A percentile compares a stretch with the other conserved stretches of the same genome.
Conservation (phyloP, 495 filamentous ascomycete species). For the Podospora appendiculata region DNA sequence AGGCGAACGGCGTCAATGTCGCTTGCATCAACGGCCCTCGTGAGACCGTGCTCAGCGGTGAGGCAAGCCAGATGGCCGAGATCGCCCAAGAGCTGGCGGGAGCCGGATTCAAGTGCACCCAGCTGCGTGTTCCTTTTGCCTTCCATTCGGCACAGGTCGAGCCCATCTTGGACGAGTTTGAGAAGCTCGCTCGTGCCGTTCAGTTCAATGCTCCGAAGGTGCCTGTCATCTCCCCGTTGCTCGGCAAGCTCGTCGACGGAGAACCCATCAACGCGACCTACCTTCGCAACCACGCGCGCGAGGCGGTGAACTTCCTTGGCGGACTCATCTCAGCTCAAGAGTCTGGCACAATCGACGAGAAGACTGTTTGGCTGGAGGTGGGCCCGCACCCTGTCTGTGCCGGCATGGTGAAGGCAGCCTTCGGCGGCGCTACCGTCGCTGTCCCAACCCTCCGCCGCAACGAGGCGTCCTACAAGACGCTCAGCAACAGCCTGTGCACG, state of each 20-base stretch:
- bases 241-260: slow-evolving; percentile 50
- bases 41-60: slow-evolving; percentile 57
- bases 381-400: slow-evolving; percentile 64
- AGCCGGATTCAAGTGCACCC: slow-evolving; percentile 57
- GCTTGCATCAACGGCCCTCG: slow-evolving; percentile 56
- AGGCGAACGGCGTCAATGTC: slow-evolving; percentile 28
- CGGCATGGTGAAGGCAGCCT: slow-evolving; percentile 60
- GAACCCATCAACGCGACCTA: slow-evolving; percentile 53
- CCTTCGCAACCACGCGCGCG: slow-evolving; percentile 57
- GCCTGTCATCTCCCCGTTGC: slow-evolving; percentile 65
- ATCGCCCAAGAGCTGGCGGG: slow-evolving; percentile 51
- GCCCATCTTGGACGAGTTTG: slow-evolving; percentile 62
- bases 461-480: slow-evolving; percentile 56
- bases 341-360: slow-evolving; percentile 40
- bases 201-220: slow-evolving; percentile 53
- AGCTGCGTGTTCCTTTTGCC: slow-evolving; percentile 66
- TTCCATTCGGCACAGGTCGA: slow-evolving; percentile 80
- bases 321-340: slow-evolving; percentile 51
- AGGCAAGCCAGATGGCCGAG: slow-evolving; percentile 40
- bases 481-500: slow-evolving; percentile 50
- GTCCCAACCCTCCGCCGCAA: slow-evolving; percentile 47
- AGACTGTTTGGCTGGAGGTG: slow-evolving; percentile 57
- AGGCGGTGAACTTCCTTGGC: slow-evolving; percentile 66
- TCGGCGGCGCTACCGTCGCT: slow-evolving; percentile 48
- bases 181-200: slow-evolving; percentile 48